Conservation (phyloP, 345 rosid species). For the Acer yangbiense region DNA sequence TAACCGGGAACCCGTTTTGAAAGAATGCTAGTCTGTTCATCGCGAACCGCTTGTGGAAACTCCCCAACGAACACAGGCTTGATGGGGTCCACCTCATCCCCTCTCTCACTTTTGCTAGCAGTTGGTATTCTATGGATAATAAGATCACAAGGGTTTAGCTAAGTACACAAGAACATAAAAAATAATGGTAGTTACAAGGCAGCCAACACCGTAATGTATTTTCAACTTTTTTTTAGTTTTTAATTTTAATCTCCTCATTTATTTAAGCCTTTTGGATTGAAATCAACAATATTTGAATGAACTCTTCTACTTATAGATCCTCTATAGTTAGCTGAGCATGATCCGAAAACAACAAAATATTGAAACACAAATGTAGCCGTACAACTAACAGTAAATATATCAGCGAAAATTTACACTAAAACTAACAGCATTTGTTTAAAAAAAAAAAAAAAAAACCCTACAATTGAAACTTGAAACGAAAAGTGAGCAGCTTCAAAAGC, state of each 20-base stretch:
- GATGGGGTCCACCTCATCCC: conserved; percentile 50
- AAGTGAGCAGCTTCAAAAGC: neutral
- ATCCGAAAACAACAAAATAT: conserved; percentile 6
- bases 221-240: no score
- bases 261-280: no score
- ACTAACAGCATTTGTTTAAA: neutral
- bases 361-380: neutral
- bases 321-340: no score
- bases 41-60: conserved; percentile 76
- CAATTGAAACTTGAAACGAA: neutral
- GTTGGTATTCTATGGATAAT: conserved; percentile 53
- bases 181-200: no score
- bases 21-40: conserved; percentile 56
- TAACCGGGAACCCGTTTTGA: conserved; percentile 59
- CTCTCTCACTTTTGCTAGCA: conserved; percentile 45
- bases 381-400: neutral
- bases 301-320: no score
- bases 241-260: no score
- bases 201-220: no score
- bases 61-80: conserved; percentile 92
- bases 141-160: neutral
- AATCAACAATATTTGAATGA: no score
- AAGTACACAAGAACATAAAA: no score
- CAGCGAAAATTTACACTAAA: neutral
- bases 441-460: neutral